These are phyloP conservation scores for Orbilia oligospora DNA, from an alignment of 2,329 filamentous ascomycete genomes.

Conservation along the genomic window DNA sequence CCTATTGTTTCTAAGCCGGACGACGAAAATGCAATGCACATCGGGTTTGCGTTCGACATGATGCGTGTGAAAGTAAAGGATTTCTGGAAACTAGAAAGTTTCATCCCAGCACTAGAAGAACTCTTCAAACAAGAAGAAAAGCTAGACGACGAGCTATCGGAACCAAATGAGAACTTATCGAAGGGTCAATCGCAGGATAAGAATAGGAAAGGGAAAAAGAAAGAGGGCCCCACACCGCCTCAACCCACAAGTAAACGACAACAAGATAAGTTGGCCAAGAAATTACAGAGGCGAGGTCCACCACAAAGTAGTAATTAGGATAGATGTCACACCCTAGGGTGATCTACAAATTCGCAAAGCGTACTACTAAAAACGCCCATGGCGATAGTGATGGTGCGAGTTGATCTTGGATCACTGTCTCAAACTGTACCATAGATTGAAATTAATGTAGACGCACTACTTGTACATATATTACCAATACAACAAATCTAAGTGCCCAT, in stretches of 20 bases:
- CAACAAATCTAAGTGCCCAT: neutral
- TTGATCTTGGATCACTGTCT: neutral
- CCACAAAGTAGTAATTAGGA: conserved; percentile 4
- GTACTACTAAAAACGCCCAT: neutral
- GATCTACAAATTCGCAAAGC: conserved; percentile 21
- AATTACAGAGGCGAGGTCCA: conserved; percentile 4
- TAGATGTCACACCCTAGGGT: conserved; percentile 50
- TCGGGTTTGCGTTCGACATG: conserved; percentile 82
- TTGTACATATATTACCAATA: neutral
- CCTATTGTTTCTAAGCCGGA: conserved; percentile 47
- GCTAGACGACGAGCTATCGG: conserved; percentile 60
- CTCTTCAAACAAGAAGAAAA: conserved; percentile 70
- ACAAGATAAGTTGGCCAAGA: conserved; percentile 16
- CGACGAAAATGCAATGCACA: conserved; percentile 71
- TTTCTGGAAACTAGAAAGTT: conserved; percentile 77
- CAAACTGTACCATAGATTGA: conserved; percentile 5
- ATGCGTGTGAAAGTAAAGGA: conserved; percentile 81
- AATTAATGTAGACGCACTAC: neutral
- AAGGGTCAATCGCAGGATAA: conserved; percentile 60
- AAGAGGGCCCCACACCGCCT: conserved; percentile 16
- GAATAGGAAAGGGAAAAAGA: conserved; percentile 43
- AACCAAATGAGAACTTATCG: conserved; percentile 46
- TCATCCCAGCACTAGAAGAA: conserved; percentile 74
- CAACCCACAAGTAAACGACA: conserved; percentile 30
- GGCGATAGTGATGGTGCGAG: neutral